Evolutionary conservation across 257 asterid genomes (phyloP).

Genomic region (Capsicum baccatum): DNA sequence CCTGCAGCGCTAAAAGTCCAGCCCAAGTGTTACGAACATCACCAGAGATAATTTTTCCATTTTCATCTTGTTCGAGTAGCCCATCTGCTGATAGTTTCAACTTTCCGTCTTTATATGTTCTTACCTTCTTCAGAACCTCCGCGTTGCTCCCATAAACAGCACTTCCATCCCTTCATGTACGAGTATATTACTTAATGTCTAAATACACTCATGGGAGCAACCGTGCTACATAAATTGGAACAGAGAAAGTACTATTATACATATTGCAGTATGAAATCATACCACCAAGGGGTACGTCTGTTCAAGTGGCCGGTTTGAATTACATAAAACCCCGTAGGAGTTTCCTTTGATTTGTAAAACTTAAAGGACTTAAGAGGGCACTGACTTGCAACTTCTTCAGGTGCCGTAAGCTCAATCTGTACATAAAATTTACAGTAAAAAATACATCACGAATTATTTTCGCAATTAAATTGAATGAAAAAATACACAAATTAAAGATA

Average conservation of each 20-base stretch:
- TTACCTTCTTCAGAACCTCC: constrained; percentile 42
- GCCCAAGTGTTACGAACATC: constrained; percentile 72
- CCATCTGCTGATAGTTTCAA: constrained; percentile 58
- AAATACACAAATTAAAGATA: no score
- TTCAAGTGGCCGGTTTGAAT: constrained; percentile 54
- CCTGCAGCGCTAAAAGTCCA: constrained; percentile 56
- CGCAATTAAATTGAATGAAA: no score
- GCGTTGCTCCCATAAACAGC: constrained; percentile 57
- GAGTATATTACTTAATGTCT: background rate
- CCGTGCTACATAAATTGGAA: no score
- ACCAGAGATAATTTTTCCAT: constrained; percentile 54
- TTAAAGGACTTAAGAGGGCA: constrained; percentile 66
- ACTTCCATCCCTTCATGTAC: constrained; percentile 66
- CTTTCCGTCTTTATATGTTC: constrained; percentile 65
- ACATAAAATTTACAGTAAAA: no score
- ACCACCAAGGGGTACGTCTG: constrained; percentile 76
- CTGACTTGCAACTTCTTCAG: constrained; percentile 53
- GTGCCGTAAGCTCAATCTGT: constrained; percentile 60
- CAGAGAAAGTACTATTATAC: no score
- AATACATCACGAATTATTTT: no score
- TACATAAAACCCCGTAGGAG: constrained; percentile 44
- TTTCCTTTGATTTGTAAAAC: constrained; percentile 57
- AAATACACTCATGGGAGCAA: background rate
- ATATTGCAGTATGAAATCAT: constrained; percentile 1
- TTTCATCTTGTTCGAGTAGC: constrained; percentile 47